phyloP scores from a whole-genome alignment of 1,284 basidiomycete genomes.

The Chalciporus sp. region DNA sequence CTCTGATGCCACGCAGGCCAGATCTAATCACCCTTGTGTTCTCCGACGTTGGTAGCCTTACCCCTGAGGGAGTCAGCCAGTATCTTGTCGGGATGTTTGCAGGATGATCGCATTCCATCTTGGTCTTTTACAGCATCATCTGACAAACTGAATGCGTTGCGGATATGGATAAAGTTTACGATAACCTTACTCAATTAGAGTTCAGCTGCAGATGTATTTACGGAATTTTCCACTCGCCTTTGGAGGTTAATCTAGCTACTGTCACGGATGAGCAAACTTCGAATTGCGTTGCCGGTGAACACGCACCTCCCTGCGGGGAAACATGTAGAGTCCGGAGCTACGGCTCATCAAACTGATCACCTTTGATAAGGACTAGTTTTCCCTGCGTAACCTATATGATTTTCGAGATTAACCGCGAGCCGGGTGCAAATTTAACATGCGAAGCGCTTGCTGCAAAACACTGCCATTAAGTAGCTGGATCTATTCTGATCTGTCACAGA shows the following conservation, averaged over 20 bases:
- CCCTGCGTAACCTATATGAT: conserved; percentile 20
- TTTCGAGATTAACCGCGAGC: conserved; percentile 30
- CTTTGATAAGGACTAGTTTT: conserved; percentile 19
- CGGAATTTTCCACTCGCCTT: conserved; percentile 7
- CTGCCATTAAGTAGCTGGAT: neutral
- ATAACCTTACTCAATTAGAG: conserved; percentile 37
- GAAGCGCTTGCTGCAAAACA: neutral
- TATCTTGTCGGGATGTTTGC: conserved; percentile 91
- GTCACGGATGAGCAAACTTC: conserved; percentile 8
- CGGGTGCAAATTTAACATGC: conserved; percentile 12
- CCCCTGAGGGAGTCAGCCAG: conserved; percentile 89
- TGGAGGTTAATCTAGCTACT: conserved; percentile 17
- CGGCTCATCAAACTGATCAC: conserved; percentile 26
- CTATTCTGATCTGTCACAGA: neutral
- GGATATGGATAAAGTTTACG: conserved; percentile 41
- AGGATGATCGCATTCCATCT: conserved; percentile 43
- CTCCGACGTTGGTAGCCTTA: conserved; percentile 89
- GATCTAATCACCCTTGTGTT: conserved; percentile 90
- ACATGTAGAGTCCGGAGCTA: conserved; percentile 6
- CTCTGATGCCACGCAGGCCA: conserved; percentile 53
- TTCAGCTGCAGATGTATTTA: conserved; percentile 20
- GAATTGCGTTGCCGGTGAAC: conserved; percentile 16
- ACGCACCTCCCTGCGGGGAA: conserved; percentile 21
- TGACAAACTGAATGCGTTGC: conserved; percentile 9
- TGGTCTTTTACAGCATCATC: neutral